These are phyloP conservation scores for Garcia nutans DNA, from an alignment of 345 rosid species.

Conservation along the genomic window DNA sequence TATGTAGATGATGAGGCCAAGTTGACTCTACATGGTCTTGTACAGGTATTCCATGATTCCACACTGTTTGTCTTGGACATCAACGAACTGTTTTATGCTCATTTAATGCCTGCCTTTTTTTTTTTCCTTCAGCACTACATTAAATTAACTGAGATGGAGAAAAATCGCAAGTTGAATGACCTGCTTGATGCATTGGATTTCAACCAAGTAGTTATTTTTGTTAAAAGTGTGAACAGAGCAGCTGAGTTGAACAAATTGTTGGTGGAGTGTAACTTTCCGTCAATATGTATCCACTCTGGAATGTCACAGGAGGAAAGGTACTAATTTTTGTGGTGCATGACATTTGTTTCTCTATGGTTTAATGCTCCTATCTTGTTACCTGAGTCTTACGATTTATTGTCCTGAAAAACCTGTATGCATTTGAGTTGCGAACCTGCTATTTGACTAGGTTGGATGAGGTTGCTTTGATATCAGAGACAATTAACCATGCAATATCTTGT, in stretches of 20 bases:
- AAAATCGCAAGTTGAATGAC: conserved; percentile 89
- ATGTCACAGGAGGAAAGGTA: conserved; percentile 98
- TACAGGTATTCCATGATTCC: conserved; percentile 53
- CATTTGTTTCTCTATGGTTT: not conserved
- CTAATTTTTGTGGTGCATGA: not conserved
- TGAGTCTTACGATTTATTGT: not conserved
- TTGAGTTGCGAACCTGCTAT: not conserved
- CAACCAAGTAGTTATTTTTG: conserved; percentile 95
- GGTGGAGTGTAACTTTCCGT: conserved; percentile 88
- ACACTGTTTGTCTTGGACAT: not conserved
- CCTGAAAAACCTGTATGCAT: not conserved
- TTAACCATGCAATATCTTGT: not conserved
- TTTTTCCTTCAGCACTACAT: conserved; percentile 77
- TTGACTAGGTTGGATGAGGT: not conserved
- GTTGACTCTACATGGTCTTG: conserved; percentile 96
- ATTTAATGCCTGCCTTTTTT: no score
- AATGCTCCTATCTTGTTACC: not conserved
- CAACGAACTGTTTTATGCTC: not conserved
- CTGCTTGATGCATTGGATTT: conserved; percentile 96
- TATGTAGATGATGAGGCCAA: conserved; percentile 97
- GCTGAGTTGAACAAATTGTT: conserved; percentile 88
- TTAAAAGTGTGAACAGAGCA: conserved; percentile 89
- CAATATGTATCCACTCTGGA: conserved; percentile 92
- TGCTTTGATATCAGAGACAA: not conserved
- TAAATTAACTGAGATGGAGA: conserved; percentile 86